Conservation (phyloP, 2,329 filamentous ascomycete species). For the Epichloe sylvatica region DNA sequence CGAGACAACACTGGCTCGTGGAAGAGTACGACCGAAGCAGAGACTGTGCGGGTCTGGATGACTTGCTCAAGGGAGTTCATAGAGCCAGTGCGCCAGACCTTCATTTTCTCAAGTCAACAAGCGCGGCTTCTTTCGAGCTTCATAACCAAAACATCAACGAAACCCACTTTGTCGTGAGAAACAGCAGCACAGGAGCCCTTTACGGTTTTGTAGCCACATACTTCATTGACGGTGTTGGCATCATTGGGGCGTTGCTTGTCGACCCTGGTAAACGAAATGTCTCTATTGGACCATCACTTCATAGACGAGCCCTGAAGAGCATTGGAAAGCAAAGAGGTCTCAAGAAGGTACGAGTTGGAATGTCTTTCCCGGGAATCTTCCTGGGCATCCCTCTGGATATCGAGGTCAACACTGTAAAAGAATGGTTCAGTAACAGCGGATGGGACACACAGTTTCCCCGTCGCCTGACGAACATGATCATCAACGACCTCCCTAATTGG, state of each 20-base stretch:
- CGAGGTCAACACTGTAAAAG: constrained; percentile 32
- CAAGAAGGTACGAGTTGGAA: constrained; percentile 69
- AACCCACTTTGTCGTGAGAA: constrained; percentile 80
- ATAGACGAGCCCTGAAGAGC: constrained; percentile 68
- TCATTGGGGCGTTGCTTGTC: constrained; percentile 78
- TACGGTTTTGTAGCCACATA: constrained; percentile 92
- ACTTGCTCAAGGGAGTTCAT: constrained; percentile 57
- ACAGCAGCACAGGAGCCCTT: constrained; percentile 78
- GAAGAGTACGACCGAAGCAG: constrained; percentile 73
- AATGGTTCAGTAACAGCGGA: constrained; percentile 82
- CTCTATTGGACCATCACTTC: constrained; percentile 80
- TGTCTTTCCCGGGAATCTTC: constrained; percentile 71
- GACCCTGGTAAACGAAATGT: constrained; percentile 75
- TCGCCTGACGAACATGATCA: constrained; percentile 51
- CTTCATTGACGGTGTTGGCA: constrained; percentile 56
- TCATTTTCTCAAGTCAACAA: constrained; percentile 55
- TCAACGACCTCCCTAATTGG: constrained; percentile 61
- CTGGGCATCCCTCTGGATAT: constrained; percentile 59
- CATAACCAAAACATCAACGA: constrained; percentile 59
- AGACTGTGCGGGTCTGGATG: constrained; percentile 59
- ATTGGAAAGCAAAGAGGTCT: constrained; percentile 56
- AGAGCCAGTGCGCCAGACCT: constrained; percentile 53
- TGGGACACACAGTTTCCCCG: constrained; percentile 61
- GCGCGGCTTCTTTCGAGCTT: constrained; percentile 63
- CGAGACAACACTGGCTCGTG: constrained; percentile 89